These are phyloP conservation scores for Alternaria sp. DNA, from an alignment of 2,329 filamentous ascomycete genomes.

Conservation along the genomic window DNA sequence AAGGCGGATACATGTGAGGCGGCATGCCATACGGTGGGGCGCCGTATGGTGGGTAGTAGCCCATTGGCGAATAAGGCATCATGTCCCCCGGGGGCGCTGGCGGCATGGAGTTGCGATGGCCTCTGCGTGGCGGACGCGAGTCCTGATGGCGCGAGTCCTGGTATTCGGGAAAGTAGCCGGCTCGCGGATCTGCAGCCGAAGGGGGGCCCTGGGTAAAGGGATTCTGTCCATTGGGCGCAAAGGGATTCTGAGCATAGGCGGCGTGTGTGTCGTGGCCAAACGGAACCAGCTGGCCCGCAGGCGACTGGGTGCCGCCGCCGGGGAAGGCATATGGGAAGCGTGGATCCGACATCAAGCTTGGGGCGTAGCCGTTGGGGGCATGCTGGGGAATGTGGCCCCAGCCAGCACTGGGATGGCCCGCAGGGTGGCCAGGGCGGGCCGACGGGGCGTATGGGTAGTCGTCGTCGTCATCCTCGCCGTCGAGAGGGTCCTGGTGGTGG, in stretches of 20 bases:
- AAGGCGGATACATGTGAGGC: conserved; percentile 34
- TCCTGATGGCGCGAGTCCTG: conserved; percentile 15
- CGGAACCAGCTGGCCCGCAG: conserved; percentile 39
- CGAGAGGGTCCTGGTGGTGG: conserved; percentile 52
- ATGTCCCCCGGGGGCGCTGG: conserved; percentile 35
- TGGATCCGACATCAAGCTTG: conserved; percentile 48
- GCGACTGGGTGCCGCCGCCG: conserved; percentile 28
- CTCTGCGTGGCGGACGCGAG: conserved; percentile 22
- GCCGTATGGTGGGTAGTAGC: conserved; percentile 40
- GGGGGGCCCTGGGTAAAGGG: conserved; percentile 34
- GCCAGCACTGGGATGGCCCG: conserved; percentile 44
- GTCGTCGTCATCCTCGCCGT: conserved; percentile 55
- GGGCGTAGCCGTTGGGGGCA: conserved; percentile 45
- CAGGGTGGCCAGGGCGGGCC: conserved; percentile 34
- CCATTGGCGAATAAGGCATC: conserved; percentile 42
- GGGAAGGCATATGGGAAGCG: conserved; percentile 34
- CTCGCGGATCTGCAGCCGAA: conserved; percentile 21
- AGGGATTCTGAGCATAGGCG: conserved; percentile 43
- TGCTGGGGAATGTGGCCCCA: conserved; percentile 47
- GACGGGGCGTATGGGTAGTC: conserved; percentile 51
- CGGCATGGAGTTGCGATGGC: conserved; percentile 46
- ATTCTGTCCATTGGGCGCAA: conserved; percentile 33
- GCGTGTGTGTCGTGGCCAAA: conserved; percentile 47
- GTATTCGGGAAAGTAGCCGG: conserved; percentile 48
- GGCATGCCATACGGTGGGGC: conserved; percentile 36